phyloP scores from a whole-genome alignment of 2,329 filamentous ascomycete species.

The Microdochium paspali region DNA sequence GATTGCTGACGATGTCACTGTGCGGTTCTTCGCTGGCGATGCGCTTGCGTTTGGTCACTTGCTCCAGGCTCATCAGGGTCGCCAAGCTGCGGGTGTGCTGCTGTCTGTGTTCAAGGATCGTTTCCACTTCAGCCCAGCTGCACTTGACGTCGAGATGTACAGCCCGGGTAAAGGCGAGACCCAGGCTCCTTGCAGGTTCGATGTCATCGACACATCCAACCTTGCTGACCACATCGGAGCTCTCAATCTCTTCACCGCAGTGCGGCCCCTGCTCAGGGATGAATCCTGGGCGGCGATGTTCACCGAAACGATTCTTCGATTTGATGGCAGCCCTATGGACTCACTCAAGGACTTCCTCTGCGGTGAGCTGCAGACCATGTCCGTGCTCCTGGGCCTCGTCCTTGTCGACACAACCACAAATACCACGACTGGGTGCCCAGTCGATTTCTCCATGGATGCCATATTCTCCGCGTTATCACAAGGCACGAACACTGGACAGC shows the following conservation, averaged over 20 bases:
- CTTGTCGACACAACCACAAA: constrained; percentile 24
- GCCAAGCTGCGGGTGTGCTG: not conserved
- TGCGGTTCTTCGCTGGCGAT: constrained; percentile 33
- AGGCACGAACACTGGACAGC: not conserved
- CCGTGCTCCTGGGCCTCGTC: constrained; percentile 38
- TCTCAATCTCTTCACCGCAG: constrained; percentile 36
- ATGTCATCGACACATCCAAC: constrained; percentile 47
- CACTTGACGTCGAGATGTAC: not conserved
- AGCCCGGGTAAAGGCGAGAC: not conserved
- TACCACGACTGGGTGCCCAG: constrained; percentile 22
- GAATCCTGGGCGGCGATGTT: constrained; percentile 35
- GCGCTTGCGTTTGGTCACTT: not conserved
- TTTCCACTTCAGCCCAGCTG: not conserved
- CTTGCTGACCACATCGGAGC: constrained; percentile 33
- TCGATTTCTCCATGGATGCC: not conserved
- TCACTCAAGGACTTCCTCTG: constrained; percentile 32
- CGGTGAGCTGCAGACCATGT: constrained; percentile 34
- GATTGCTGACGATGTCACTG: constrained; percentile 16
- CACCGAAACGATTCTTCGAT: constrained; percentile 29
- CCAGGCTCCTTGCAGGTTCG: constrained; percentile 24
- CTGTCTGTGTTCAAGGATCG: not conserved
- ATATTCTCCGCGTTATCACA: not conserved
- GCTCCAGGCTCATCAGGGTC: not conserved
- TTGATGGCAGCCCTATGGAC: constrained; percentile 12
- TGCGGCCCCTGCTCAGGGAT: constrained; percentile 34